Percentiles rank a stretch among this genome's conserved stretches.
Evolutionary conservation across 1,284 basidiomycete genomes (phyloP).

Genomic region (Inonotus obliquus): DNA sequence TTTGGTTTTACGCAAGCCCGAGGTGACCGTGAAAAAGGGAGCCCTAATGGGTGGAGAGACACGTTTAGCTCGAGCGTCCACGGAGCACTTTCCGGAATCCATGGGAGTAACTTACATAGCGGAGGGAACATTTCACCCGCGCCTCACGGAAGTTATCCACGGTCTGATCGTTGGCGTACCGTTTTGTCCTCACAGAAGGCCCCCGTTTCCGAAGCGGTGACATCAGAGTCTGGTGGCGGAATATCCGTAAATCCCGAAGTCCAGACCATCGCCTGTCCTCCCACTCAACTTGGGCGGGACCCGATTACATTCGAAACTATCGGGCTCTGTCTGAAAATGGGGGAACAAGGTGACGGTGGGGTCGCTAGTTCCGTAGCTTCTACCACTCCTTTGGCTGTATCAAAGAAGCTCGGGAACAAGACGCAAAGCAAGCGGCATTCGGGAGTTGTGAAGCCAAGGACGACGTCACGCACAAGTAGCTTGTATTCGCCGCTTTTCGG

Average conservation of each 20-base stretch:
- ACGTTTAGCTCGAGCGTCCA: slow-evolving; percentile 14
- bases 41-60: slow-evolving; percentile 12
- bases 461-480: slow-evolving; percentile 1
- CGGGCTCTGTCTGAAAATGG: not conserved
- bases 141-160: not conserved
- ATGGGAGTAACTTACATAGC: not conserved
- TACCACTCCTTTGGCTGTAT: not conserved
- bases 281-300: not conserved
- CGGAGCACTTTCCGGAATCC: slow-evolving; percentile 11
- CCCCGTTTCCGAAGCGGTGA: not conserved
- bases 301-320: not conserved
- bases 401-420: not conserved
- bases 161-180: slow-evolving; percentile 9
- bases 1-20: not conserved
- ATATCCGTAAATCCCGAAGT: not conserved
- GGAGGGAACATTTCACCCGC: slow-evolving; percentile 7
- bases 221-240: not conserved
- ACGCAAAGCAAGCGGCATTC: not conserved
- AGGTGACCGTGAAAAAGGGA: not conserved
- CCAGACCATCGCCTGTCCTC: not conserved
- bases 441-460: not conserved
- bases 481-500: not conserved
- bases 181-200: not conserved
- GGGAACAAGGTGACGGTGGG: not conserved
- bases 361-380: not conserved